Percentiles rank a stretch among this genome's conserved stretches.
These are phyloP conservation scores for Wickerhamomyces kurtzmanii DNA, from an alignment of 805 yeast species.

Conservation along the genomic window DNA sequence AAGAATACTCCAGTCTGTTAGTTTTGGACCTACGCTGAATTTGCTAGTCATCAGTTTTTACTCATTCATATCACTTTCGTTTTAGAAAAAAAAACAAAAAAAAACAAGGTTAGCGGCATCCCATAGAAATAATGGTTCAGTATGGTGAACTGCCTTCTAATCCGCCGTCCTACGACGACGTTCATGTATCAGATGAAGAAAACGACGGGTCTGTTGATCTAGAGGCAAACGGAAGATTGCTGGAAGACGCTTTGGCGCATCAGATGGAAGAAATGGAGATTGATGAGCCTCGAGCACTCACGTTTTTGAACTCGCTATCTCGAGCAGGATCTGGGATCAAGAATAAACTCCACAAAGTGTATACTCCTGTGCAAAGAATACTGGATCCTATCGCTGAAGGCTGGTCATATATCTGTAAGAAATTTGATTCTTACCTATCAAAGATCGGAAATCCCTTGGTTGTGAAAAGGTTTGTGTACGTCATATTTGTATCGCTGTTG, in stretches of 20 bases:
- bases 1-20: no score
- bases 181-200: slow-evolving; percentile 2
- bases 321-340: slow-evolving; percentile 1
- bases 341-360: slow-evolving; percentile 15
- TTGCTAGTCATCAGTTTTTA: no score
- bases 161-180: slow-evolving; percentile 19
- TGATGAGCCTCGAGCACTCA: slow-evolving; percentile 22
- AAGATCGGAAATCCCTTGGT: slow-evolving; percentile 82
- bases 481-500: slow-evolving; percentile 48
- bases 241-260: slow-evolving; percentile 4
- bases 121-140: slow-evolving; percentile 1
- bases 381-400: slow-evolving; percentile 38
- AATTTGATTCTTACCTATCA: slow-evolving; percentile 47
- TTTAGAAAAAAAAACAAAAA: no score
- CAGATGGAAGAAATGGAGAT: slow-evolving; percentile 28
- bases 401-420: slow-evolving; percentile 21
- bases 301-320: background rate
- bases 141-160: slow-evolving; percentile 16
- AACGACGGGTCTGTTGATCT: background rate
- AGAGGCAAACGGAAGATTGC: slow-evolving; percentile 1
- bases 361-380: slow-evolving; percentile 28
- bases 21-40: no score
- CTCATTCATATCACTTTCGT: no score
- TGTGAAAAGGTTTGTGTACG: slow-evolving; percentile 67
- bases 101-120: no score